Percentiles rank a stretch among this genome's conserved stretches.
Conservation (phyloP, 192 early-diverging fungal species). For the Thamnidium elegans region DNA sequence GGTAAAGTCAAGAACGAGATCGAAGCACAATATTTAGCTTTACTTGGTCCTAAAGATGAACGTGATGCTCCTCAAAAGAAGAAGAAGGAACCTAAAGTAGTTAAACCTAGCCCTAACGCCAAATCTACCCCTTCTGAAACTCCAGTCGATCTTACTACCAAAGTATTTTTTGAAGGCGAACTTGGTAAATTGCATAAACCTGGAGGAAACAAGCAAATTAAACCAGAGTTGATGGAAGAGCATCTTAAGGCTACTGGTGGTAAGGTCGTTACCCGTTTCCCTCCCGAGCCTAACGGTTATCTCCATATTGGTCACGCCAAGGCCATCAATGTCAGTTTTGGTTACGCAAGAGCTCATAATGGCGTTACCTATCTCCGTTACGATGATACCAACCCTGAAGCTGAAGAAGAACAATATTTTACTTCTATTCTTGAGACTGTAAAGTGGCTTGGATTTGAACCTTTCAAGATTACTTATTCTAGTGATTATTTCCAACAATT, state of each 20-base stretch:
- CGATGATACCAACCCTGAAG: conserved; percentile 67
- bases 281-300: conserved; percentile 99
- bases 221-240: conserved; percentile 81
- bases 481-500: conserved; percentile 97
- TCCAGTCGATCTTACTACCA: conserved; percentile 40
- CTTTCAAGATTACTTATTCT: conserved; percentile 90
- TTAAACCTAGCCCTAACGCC: conserved; percentile 32
- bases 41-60: conserved; percentile 99
- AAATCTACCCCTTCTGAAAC: conserved; percentile 29
- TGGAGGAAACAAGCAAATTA: conserved; percentile 96
- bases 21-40: conserved; percentile 76
- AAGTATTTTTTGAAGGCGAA: conserved; percentile 91
- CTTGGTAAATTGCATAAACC: conserved; percentile 89
- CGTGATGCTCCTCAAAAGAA: conserved; percentile 68
- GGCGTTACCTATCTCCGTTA: conserved; percentile 87
- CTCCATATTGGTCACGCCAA: conserved; percentile 99
- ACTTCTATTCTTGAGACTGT: conserved; percentile 90
- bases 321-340: conserved; percentile 99
- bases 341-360: conserved; percentile 86
- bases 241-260: conserved; percentile 91
- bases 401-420: conserved; percentile 97
- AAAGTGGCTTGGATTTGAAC: conserved; percentile 95
- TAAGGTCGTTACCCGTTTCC: conserved; percentile 95
- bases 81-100: conserved; percentile 61
- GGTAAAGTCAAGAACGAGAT: conserved; percentile 83